A percentile compares a stretch with the other conserved stretches of the same genome.
phyloP scores from a whole-genome alignment of 495 filamentous ascomycete species.

The Aspergillus steynii region DNA sequence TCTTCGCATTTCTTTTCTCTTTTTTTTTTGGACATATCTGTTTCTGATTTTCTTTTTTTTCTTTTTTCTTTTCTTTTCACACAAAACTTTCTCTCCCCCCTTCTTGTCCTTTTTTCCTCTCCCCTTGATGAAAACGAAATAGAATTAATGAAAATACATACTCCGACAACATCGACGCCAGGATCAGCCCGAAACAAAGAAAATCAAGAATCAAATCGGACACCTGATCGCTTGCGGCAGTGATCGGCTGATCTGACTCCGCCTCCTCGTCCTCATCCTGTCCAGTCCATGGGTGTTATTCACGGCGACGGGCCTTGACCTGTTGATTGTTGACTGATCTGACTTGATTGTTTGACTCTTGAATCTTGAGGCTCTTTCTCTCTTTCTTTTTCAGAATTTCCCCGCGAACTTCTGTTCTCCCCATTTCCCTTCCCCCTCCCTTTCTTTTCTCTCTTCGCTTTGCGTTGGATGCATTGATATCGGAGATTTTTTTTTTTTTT shows the following conservation, averaged over 20 bases:
- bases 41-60: neutral
- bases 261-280: neutral
- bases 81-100: too few relatives aligned
- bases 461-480: neutral
- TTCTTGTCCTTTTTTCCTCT: neutral
- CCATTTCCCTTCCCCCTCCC: neutral
- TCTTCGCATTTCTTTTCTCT: too few relatives aligned
- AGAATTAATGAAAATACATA: neutral
- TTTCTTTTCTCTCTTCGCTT: neutral
- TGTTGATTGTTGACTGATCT: neutral
- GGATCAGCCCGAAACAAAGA: neutral
- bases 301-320: neutral
- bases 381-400: neutral
- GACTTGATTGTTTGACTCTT: too few relatives aligned
- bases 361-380: neutral
- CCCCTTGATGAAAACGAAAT: neutral
- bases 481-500: constrained; percentile 2
- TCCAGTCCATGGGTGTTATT: neutral
- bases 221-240: constrained; percentile 9
- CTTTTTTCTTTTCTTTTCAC: neutral
- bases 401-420: neutral
- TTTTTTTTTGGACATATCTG: neutral
- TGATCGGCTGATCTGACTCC: constrained; percentile 21
- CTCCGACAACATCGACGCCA: too few relatives aligned
- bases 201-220: neutral